Evolutionary conservation across 305 asterid genomes (phyloP).

Genomic region (Rubia balearica): DNA sequence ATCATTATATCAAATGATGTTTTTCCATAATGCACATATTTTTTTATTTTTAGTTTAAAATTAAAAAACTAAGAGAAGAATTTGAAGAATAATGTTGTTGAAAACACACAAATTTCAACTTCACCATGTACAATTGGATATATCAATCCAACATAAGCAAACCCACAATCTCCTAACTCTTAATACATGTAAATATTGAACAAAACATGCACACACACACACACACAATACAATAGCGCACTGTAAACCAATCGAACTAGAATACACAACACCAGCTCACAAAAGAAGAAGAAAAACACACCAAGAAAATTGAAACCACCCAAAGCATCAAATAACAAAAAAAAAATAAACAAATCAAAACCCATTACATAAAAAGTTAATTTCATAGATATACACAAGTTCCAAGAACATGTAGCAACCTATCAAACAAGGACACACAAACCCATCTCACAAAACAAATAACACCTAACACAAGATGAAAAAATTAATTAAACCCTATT

Average conservation of each 20-base stretch:
- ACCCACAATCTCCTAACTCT: neutral
- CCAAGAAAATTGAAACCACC: too few species aligned
- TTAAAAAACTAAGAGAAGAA: neutral
- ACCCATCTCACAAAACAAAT: constrained; percentile 1
- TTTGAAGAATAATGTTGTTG: neutral
- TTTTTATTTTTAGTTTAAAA: neutral
- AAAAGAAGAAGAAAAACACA: too few species aligned
- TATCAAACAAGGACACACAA: neutral
- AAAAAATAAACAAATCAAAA: too few species aligned
- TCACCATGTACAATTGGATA: neutral
- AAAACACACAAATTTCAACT: neutral
- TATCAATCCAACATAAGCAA: neutral
- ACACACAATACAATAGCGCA: too few species aligned
- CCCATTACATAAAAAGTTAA: neutral
- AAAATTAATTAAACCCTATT: too few species aligned
- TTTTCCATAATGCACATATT: neutral
- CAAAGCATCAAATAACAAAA: too few species aligned
- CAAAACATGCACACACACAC: neutral
- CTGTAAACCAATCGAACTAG: too few species aligned
- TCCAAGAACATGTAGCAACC: neutral
- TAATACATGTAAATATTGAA: neutral
- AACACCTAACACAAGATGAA: constrained; percentile 3
- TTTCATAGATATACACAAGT: neutral
- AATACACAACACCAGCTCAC: too few species aligned
- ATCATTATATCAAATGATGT: neutral